Evolutionary conservation across 2,329 filamentous ascomycete species (phyloP).

Genomic region (Ceratocystis lukuohia): DNA sequence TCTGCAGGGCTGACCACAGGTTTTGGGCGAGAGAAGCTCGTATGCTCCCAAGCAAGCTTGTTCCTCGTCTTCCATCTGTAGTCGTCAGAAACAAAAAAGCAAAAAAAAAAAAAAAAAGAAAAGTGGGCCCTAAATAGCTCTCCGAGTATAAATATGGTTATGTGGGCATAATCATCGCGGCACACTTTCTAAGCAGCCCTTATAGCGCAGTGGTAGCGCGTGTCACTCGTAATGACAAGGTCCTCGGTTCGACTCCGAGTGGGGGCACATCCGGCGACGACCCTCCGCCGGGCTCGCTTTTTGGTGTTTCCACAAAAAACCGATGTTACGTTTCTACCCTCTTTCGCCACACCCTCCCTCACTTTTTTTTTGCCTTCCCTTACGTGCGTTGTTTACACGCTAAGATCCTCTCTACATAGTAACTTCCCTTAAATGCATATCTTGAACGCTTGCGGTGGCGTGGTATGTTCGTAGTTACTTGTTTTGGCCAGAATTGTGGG

Average conservation of each 20-base stretch:
- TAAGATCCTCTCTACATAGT: background rate
- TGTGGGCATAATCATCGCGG: too few relatives aligned
- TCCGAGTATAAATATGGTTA: too few relatives aligned
- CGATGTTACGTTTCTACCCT: background rate
- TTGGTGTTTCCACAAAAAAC: too few relatives aligned
- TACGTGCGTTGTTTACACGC: background rate
- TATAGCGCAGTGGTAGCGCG: slow-evolving; percentile 29
- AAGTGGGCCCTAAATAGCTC: too few relatives aligned
- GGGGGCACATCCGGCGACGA: slow-evolving; percentile 21
- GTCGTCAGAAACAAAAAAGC: too few relatives aligned
- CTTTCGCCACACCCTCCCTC: background rate
- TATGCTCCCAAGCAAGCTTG: too few relatives aligned
- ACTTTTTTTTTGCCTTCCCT: slow-evolving; percentile 6
- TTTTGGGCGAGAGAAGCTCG: too few relatives aligned
- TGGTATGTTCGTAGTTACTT: background rate
- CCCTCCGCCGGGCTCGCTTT: background rate
- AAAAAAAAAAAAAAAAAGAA: too few relatives aligned
- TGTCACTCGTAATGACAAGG: slow-evolving; percentile 29
- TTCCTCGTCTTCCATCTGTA: too few relatives aligned
- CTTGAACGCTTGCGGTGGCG: background rate
- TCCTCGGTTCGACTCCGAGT: slow-evolving; percentile 29
- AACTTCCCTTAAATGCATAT: background rate
- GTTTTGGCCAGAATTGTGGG: background rate
- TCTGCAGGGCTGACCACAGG: too few relatives aligned
- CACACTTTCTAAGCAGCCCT: slow-evolving; percentile 20